These are phyloP conservation scores for Pyronema domesticum DNA, from an alignment of 495 filamentous ascomycete species.

Conservation along the genomic window DNA sequence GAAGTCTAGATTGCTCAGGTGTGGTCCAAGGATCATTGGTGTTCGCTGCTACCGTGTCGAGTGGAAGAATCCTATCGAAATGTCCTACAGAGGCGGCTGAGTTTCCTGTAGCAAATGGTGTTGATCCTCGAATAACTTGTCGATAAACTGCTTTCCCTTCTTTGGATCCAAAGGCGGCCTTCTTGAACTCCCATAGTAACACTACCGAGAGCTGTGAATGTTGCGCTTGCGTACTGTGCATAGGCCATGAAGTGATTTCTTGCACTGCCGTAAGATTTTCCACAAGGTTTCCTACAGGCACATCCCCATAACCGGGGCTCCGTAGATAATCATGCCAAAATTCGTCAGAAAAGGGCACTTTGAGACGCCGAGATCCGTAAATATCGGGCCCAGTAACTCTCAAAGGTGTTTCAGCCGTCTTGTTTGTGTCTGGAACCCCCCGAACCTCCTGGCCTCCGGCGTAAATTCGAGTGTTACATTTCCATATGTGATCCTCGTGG, in stretches of 20 bases:
- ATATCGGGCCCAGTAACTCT: conserved; percentile 3
- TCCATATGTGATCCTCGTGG: conserved; percentile 17
- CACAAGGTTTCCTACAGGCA: conserved; percentile 12
- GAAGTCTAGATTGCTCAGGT: not conserved
- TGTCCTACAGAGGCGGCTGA: not conserved
- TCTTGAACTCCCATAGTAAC: conserved; percentile 24
- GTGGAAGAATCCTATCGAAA: not conserved
- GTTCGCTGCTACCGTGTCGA: not conserved
- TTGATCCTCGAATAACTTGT: conserved; percentile 7
- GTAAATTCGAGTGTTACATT: conserved; percentile 23
- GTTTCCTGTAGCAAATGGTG: not conserved
- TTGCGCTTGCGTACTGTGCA: conserved; percentile 7
- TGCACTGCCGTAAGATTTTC: conserved; percentile 18
- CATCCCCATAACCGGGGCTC: conserved; percentile 16
- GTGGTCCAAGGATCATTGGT: not conserved
- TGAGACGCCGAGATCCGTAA: conserved; percentile 16
- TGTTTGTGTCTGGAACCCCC: conserved; percentile 12
- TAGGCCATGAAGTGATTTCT: conserved; percentile 16
- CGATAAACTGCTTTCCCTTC: conserved; percentile 19
- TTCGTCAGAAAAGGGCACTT: conserved; percentile 21
- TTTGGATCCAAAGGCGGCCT: conserved; percentile 10
- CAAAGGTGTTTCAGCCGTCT: no score
- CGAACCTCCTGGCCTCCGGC: conserved; percentile 21
- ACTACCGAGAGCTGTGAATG: conserved; percentile 13
- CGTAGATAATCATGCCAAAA: conserved; percentile 20